Evolutionary conservation across 2,329 filamentous ascomycete species (phyloP).

Genomic region (Lecanoromycetidae sp.): DNA sequence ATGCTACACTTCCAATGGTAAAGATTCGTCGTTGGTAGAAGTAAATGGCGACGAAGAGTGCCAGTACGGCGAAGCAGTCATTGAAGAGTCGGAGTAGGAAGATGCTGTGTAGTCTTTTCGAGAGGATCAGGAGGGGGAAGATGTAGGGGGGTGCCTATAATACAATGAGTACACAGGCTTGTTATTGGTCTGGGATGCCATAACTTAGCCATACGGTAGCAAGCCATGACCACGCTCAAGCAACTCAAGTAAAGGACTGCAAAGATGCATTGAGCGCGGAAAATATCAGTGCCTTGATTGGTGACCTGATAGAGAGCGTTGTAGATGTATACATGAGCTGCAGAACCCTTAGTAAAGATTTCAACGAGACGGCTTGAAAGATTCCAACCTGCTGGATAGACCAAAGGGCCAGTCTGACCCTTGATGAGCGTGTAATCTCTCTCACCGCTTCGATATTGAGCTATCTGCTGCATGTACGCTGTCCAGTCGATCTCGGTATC

Average conservation of each 20-base stretch:
- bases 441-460: conserved; percentile 69
- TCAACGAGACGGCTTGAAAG: too few relatives aligned
- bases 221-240: conserved; percentile 64
- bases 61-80: conserved; percentile 77
- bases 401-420: conserved; percentile 75
- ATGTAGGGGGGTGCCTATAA: conserved; percentile 17
- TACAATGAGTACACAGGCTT: neutral
- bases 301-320: conserved; percentile 67
- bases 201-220: conserved; percentile 65
- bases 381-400: conserved; percentile 82
- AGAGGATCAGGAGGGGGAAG: conserved; percentile 72
- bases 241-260: conserved; percentile 64
- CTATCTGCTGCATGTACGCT: conserved; percentile 90
- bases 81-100: conserved; percentile 92
- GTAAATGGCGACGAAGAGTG: conserved; percentile 71
- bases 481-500: conserved; percentile 98
- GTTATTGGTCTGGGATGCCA: conserved; percentile 17
- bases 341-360: neutral
- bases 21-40: conserved; percentile 63
- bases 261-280: conserved; percentile 75
- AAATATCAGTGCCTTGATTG: conserved; percentile 60
- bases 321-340: conserved; percentile 75
- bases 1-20: conserved; percentile 60
- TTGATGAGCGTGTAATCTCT: conserved; percentile 76
- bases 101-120: conserved; percentile 86